These are phyloP conservation scores for Apiospora rasikravindrae DNA, from an alignment of 2,329 filamentous ascomycete genomes.

Conservation along the genomic window DNA sequence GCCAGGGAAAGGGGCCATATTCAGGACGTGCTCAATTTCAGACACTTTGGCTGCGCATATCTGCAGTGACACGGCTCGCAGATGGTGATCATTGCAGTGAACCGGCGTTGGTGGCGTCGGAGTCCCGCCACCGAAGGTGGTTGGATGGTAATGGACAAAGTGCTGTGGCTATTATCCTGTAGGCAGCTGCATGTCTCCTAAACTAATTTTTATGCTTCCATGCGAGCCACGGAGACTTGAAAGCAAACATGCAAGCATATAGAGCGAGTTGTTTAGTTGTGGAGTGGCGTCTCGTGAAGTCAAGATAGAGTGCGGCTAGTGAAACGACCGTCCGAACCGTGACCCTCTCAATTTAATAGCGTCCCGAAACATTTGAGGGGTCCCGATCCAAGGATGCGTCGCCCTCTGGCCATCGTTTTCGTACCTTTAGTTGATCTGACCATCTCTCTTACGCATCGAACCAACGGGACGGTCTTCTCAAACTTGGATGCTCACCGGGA, in stretches of 20 bases:
- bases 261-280: neutral
- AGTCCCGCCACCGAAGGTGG: neutral
- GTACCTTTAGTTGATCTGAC: neutral
- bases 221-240: neutral
- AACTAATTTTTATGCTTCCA: neutral
- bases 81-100: neutral
- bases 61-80: neutral
- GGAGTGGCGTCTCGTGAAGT: neutral
- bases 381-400: neutral
- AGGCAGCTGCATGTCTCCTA: neutral
- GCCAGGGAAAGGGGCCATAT: too few species aligned
- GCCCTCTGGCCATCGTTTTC: neutral
- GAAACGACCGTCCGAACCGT: neutral
- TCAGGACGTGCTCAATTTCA: neutral
- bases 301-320: constrained; percentile 3
- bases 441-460: neutral
- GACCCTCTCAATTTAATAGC: neutral
- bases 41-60: neutral
- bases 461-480: neutral
- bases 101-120: neutral
- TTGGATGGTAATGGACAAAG: neutral
- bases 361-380: neutral
- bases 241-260: neutral
- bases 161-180: neutral
- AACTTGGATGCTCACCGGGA: neutral